A percentile compares a stretch with the other conserved stretches of the same genome.
These are phyloP conservation scores for Dactylellina parvicollis DNA, from an alignment of 2,329 filamentous ascomycete species.

Conservation along the genomic window DNA sequence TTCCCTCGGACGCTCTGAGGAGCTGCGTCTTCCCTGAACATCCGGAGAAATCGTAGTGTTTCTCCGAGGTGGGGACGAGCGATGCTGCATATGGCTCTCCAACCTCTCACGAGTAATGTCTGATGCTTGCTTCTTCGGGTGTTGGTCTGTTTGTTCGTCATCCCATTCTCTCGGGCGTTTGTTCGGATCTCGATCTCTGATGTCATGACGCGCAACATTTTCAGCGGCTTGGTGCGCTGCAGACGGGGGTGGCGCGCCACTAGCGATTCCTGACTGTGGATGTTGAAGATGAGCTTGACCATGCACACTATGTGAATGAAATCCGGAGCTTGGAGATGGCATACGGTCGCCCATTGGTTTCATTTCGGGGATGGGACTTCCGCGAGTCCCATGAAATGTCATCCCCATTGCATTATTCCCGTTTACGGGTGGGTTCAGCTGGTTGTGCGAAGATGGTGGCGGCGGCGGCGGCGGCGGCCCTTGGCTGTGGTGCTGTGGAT, in stretches of 20 bases:
- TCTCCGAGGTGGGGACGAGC: slow-evolving; percentile 80
- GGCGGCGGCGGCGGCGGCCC: slow-evolving; percentile 62
- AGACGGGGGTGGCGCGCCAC: slow-evolving; percentile 74
- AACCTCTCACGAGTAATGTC: slow-evolving; percentile 88
- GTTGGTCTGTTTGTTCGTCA: slow-evolving; percentile 68
- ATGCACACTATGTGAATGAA: slow-evolving; percentile 68
- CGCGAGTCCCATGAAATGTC: slow-evolving; percentile 53
- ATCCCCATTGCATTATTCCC: slow-evolving; percentile 73
- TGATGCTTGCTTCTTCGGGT: slow-evolving; percentile 84
- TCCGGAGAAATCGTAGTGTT: slow-evolving; percentile 87
- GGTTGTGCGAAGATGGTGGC: slow-evolving; percentile 55
- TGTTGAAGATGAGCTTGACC: slow-evolving; percentile 73
- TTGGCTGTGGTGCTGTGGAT: slow-evolving; percentile 59
- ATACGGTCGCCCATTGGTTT: slow-evolving; percentile 84
- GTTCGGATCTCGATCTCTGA: slow-evolving; percentile 67
- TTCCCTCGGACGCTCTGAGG: slow-evolving; percentile 62
- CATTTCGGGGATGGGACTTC: slow-evolving; percentile 82
- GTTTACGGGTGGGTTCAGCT: slow-evolving; percentile 65
- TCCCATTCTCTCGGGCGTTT: slow-evolving; percentile 96
- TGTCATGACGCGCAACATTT: slow-evolving; percentile 68
- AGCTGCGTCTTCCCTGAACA: slow-evolving; percentile 61
- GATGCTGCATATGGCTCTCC: slow-evolving; percentile 82
- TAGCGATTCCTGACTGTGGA: slow-evolving; percentile 74
- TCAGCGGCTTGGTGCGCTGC: slow-evolving; percentile 75
- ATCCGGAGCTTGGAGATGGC: slow-evolving; percentile 88